phyloP scores from a whole-genome alignment of 345 rosid genomes.

The Boechera retrofracta region DNA sequence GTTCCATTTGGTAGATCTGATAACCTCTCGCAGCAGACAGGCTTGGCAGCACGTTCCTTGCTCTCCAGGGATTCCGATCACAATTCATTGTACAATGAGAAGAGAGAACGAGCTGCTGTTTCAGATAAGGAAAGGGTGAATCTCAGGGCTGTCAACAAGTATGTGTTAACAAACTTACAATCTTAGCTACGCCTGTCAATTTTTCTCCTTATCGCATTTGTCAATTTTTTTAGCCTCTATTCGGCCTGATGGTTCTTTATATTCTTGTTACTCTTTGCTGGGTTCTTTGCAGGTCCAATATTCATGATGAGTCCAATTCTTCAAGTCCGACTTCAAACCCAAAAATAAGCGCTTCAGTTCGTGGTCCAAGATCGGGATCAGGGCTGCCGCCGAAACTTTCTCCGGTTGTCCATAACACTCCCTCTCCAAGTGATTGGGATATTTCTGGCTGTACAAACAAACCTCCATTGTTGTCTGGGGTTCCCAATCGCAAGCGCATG shows the following conservation, averaged over 20 bases:
- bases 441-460: conserved; percentile 79
- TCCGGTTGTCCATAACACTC: conserved; percentile 70
- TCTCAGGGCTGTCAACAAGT: conserved; percentile 79
- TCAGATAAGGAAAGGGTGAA: conserved; percentile 84
- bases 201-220: conserved; percentile 17
- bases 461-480: conserved; percentile 71
- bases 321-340: conserved; percentile 80
- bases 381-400: conserved; percentile 73
- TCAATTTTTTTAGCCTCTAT: background rate
- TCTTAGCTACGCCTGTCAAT: conserved; percentile 26
- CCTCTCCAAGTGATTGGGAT: conserved; percentile 85
- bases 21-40: conserved; percentile 58
- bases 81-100: conserved; percentile 63
- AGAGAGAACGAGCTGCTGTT: conserved; percentile 74
- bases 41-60: conserved; percentile 67
- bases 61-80: conserved; percentile 67
- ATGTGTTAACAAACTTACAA: conserved; percentile 44
- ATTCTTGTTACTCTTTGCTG: conserved; percentile 23
- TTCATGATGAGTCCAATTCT: conserved; percentile 79
- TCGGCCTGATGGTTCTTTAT: conserved; percentile 9
- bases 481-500: conserved; percentile 79
- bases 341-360: conserved; percentile 66
- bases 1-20: conserved; percentile 75
- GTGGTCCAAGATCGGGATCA: conserved; percentile 83
- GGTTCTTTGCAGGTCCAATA: conserved; percentile 60